Percentiles rank a stretch among this genome's conserved stretches.
These are phyloP conservation scores for Calonectria pteridis DNA, from an alignment of 2,329 filamentous ascomycete genomes.

Conservation along the genomic window DNA sequence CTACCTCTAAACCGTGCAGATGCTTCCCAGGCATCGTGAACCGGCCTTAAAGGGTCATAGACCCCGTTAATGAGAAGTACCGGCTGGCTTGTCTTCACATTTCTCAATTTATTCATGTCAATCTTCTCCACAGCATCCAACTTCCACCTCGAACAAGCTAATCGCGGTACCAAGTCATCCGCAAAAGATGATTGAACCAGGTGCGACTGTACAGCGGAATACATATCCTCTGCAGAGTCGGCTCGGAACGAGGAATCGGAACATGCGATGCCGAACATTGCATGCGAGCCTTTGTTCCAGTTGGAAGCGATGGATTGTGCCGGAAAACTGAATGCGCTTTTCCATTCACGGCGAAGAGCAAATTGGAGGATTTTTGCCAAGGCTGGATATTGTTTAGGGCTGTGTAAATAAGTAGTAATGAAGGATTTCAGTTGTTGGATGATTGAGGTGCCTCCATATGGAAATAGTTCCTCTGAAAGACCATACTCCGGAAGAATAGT, in stretches of 20 bases:
- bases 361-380: not conserved
- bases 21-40: slow-evolving; percentile 31
- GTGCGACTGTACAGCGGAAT: slow-evolving; percentile 13
- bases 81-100: slow-evolving; percentile 36
- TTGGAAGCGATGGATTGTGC: not conserved
- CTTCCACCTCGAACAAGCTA: slow-evolving; percentile 29
- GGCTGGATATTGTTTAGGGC: not conserved
- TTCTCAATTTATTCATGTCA: slow-evolving; percentile 28
- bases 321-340: not conserved
- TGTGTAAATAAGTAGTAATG: slow-evolving; percentile 1
- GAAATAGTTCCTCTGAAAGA: not conserved
- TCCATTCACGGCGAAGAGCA: slow-evolving; percentile 7
- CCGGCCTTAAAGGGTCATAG: slow-evolving; percentile 36
- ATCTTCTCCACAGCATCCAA: slow-evolving; percentile 31
- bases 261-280: slow-evolving; percentile 23
- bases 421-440: not conserved
- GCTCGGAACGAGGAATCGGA: slow-evolving; percentile 26
- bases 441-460: slow-evolving; percentile 1
- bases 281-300: slow-evolving; percentile 18
- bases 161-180: slow-evolving; percentile 24
- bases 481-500: not conserved
- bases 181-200: slow-evolving; percentile 23
- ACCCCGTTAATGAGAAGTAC: slow-evolving; percentile 34
- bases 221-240: slow-evolving; percentile 13
- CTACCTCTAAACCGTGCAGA: slow-evolving; percentile 32